These are phyloP conservation scores for Daldinia eschscholtzii DNA, from an alignment of 2,329 filamentous ascomycete species.

Conservation along the genomic window DNA sequence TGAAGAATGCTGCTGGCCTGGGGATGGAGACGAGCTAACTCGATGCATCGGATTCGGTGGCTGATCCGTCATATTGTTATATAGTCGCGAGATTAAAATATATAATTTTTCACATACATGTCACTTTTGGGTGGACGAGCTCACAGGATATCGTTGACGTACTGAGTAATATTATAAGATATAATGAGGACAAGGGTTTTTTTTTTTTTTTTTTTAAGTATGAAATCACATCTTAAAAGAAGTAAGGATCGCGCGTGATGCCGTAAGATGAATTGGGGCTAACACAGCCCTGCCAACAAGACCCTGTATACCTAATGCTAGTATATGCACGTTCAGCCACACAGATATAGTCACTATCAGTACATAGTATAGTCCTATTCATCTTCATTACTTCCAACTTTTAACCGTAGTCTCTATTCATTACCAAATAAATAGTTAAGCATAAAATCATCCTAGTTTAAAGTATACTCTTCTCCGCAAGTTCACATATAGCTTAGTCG, in stretches of 20 bases:
- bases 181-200: not conserved
- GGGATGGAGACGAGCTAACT: slow-evolving; percentile 15
- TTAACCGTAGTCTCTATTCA: not conserved
- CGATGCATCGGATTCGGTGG: slow-evolving; percentile 12
- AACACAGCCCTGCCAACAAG: slow-evolving; percentile 18
- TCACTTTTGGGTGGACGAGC: not conserved
- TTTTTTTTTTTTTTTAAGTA: not conserved
- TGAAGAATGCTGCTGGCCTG: slow-evolving; percentile 9
- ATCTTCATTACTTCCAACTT: not conserved
- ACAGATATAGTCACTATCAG: not conserved
- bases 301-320: not conserved
- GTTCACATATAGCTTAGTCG: not conserved
- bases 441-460: not conserved
- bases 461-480: not conserved
- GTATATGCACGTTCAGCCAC: slow-evolving; percentile 10
- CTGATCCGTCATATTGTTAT: slow-evolving; percentile 32
- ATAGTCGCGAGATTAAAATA: not conserved
- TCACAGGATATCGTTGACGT: not conserved
- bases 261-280: slow-evolving; percentile 20
- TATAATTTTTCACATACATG: not conserved
- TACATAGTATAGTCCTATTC: not conserved
- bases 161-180: not conserved
- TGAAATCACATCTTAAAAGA: not conserved
- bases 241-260: slow-evolving; percentile 1
- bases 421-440: not conserved